These are phyloP conservation scores for Monosporascus cannonballus DNA, from an alignment of 2,329 filamentous ascomycete species.

Conservation along the genomic window DNA sequence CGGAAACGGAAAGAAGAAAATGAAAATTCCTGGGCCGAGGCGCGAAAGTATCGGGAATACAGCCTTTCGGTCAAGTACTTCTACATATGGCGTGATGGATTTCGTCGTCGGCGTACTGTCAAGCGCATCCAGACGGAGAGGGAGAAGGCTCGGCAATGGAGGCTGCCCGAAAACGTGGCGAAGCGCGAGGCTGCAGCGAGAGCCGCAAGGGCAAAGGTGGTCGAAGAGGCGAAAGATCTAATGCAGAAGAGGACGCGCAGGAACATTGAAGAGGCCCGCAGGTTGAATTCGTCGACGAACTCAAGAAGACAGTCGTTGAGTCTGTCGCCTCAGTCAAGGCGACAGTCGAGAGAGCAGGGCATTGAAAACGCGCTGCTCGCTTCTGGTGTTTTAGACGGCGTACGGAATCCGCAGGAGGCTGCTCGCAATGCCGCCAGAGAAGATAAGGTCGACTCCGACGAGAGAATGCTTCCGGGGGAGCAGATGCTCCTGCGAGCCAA, in stretches of 20 bases:
- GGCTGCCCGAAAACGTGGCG: slow-evolving; percentile 22
- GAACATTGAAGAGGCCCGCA: slow-evolving; percentile 11
- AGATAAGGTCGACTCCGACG: slow-evolving; percentile 7
- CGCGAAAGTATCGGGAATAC: slow-evolving; percentile 41
- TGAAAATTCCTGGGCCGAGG: slow-evolving; percentile 38
- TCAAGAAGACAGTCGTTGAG: slow-evolving; percentile 6
- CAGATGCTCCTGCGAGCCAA: slow-evolving; percentile 19
- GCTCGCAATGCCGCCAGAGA: slow-evolving; percentile 17
- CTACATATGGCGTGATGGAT: slow-evolving; percentile 48
- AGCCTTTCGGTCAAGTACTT: slow-evolving; percentile 50
- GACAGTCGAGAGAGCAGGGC: slow-evolving; percentile 9
- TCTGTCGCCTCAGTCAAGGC: slow-evolving; percentile 11
- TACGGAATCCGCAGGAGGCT: slow-evolving; percentile 20
- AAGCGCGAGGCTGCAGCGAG: slow-evolving; percentile 18
- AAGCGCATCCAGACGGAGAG: slow-evolving; percentile 46
- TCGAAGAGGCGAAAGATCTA: slow-evolving; percentile 18
- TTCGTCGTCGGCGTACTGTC: slow-evolving; percentile 41
- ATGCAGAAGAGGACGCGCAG: slow-evolving; percentile 14
- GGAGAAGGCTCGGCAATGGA: slow-evolving; percentile 43
- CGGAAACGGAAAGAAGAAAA: slow-evolving; percentile 42
- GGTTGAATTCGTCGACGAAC: slow-evolving; percentile 14
- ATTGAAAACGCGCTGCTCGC: slow-evolving; percentile 24
- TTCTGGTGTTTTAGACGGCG: slow-evolving; percentile 20
- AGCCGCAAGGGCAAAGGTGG: slow-evolving; percentile 11
- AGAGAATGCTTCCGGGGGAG: slow-evolving; percentile 11